Evolutionary conservation across 164 flowering plant genomes (phyloP), one percentile per base, ranked within the genome.

Genomic region (Platanus orientalis): DNA sequence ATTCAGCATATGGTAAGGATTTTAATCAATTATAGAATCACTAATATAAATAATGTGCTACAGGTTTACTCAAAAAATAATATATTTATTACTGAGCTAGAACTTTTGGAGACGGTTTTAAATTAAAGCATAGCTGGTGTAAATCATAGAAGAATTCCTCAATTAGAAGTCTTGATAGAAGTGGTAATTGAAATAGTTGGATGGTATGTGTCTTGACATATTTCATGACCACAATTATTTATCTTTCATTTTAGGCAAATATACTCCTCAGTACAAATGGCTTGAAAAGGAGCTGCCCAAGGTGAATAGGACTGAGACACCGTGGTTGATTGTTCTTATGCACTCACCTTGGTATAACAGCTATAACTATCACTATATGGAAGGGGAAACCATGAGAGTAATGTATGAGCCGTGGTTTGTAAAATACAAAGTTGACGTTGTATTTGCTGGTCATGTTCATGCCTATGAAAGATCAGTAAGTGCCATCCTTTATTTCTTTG

Each of bases 361-460:
- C 63, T 76, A 84, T 57, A 74, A 63, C n/a, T 69, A 78, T 61
- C 97, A 90, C 57, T 88, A 78, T 48, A 88, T 87, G 97, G 96
- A 90, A 77, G 97, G 93, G 2, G 97, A 90, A 71, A 74, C 79
- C 64, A 87, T 90, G 92, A 73, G 97, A 66, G 89, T 84, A 3
- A 69, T 79, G 75, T 90, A 71, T 45, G 97, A 90, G 61, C 27
- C 76, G 29, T 90, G 87, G 90, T 80, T 90, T 47, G 90, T 90
- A 17, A 20, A 84, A 66, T 71, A 85, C 79, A 90, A 84, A 59
- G 96, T 91, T 26, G 97, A 91, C 63, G 78, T 85, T 13, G 83
- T 90, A 28, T 88, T 88, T 75, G 83, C 97, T 20, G 95, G 97
- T 47, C 97, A 88, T 75, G 97, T 91, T 39, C 97, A 91, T 66